Base-by-base conservation (phyloP, 352 stramenopile genomes). In the Globisporangium nagaii region DNA sequence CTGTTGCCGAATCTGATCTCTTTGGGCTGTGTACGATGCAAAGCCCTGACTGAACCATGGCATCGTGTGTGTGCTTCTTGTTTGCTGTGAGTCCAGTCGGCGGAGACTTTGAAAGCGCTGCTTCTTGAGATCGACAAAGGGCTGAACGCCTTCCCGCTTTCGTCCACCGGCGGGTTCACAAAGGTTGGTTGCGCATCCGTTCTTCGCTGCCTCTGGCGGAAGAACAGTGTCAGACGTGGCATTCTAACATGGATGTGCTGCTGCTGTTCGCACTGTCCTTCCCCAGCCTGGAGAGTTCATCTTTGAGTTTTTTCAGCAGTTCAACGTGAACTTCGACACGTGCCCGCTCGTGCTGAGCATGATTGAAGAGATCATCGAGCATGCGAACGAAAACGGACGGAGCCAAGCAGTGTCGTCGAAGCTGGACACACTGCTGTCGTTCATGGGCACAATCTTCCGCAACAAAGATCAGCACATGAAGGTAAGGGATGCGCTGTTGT, bases 251-350 rank as follows among this genome's bases (percentile, higher is more conserved):
- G 13, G 22, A n/a, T 36, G 4, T 15, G 10, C 55, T 31, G 25
- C n/a, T 37, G 12, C 11, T 22, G 0, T 44, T 3, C 11, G n/a
- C n/a, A n/a, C n/a, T 25, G 39, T 44, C 36, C 24, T 31, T 47
- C 36, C 5, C 25, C 17, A 92, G 83, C 76, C 79, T 13, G 88
- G 88, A 2, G 72, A 86, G 24, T 97, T 84, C 64, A 95, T 97
- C 37, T 97, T 96, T 47, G 86, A 92, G 41, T 95, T 97, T 45
- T 96, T 97, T 40, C 79, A 88, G 52, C 73, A 90, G 52, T 95
- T 94, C 53, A 95, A 95, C 45, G 84, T 95, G 22, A 92, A 89
- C 46, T 95, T 95, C 20, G 79, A 95, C 46, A 95, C 85, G 25
- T 91, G 81, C 40, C 83, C 85, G 15, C 83, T 95, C 40, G 85